Percentiles rank a stretch among this genome's conserved stretches.
Evolutionary conservation across 73 alveolate genomes (phyloP).

Genomic region (Paramecium primaurelia): DNA sequence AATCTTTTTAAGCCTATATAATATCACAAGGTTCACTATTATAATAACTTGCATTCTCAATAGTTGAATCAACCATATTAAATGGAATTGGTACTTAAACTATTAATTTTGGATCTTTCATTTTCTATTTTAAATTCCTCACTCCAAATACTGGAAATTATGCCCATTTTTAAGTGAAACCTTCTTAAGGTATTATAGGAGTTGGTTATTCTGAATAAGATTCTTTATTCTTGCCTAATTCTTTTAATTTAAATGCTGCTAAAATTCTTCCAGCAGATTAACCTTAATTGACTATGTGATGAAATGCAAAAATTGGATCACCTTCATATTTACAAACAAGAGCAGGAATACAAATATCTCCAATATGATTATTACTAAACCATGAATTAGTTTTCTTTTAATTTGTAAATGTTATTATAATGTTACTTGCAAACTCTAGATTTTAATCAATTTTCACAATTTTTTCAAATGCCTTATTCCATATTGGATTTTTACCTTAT

Average conservation of each 20-base stretch:
- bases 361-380: constrained; percentile 11
- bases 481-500: constrained; percentile 54
- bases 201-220: background rate
- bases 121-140: constrained; percentile 48
- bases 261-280: constrained; percentile 63
- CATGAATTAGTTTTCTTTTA: background rate
- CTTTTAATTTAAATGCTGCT: constrained; percentile 59
- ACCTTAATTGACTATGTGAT: constrained; percentile 56
- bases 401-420: constrained; percentile 30
- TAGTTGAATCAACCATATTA: background rate
- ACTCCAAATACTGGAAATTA: constrained; percentile 62
- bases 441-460: constrained; percentile 47
- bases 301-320: constrained; percentile 28
- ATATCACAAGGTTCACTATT: background rate
- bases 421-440: constrained; percentile 49
- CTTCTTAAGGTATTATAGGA: background rate
- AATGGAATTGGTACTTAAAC: constrained; percentile 58
- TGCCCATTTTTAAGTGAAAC: background rate
- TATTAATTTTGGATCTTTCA: constrained; percentile 54
- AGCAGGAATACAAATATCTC: constrained; percentile 48
- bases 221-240: constrained; percentile 33
- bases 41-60: constrained; percentile 27
- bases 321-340: constrained; percentile 61
- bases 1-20: background rate
- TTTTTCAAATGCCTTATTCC: constrained; percentile 36